Evolutionary conservation across 345 rosid genomes (phyloP), one percentile per base, ranked within the genome.

Genomic region (Rhodamnia argentea): DNA sequence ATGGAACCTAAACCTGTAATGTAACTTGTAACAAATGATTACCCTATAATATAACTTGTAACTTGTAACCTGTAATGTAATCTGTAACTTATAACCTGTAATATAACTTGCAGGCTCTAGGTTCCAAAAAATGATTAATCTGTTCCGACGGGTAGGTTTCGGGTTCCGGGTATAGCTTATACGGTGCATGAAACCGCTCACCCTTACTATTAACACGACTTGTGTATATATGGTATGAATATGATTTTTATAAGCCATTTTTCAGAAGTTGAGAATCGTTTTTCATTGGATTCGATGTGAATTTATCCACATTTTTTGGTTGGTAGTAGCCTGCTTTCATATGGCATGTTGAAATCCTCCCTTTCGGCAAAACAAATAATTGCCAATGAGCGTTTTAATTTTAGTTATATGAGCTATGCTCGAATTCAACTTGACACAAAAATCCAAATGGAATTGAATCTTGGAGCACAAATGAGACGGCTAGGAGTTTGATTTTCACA

Each of bases 151-250:
- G 4, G 12, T 51, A 51, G 14, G 14, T 12, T 51, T 51, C 52
- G 10, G 4, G 4, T 51, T 51, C 3, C 52, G 3, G 4, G 14
- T 12, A 3, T 0, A 12, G 11, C 0, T 51, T 51, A 4, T 51
- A 51, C 14, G 14, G 3, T 51, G 11, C 9, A 0, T 3, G 52
- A 9, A 51, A 51, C 14, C 12, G 1, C 14, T 51, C 4, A 50
- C 52, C 14, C 52, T 11, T 50, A 10, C 11, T 3, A 51, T 51
- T 51, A 51, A 51, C 52, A 11, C 13, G 1, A 14, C 13, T 51
- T 51, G 13, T 12, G 14, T 51, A 51, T 51, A 50, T 50, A 50
- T 2, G 3, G 12, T 50, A 3, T 50, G 52, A 50, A 50, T 10
- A 51, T 51, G 52, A 51, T 51, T 51, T 70, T 70, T 47, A 70